phyloP scores from a whole-genome alignment of 139 green algal species.

The Tetradesmus lagerheimii region DNA sequence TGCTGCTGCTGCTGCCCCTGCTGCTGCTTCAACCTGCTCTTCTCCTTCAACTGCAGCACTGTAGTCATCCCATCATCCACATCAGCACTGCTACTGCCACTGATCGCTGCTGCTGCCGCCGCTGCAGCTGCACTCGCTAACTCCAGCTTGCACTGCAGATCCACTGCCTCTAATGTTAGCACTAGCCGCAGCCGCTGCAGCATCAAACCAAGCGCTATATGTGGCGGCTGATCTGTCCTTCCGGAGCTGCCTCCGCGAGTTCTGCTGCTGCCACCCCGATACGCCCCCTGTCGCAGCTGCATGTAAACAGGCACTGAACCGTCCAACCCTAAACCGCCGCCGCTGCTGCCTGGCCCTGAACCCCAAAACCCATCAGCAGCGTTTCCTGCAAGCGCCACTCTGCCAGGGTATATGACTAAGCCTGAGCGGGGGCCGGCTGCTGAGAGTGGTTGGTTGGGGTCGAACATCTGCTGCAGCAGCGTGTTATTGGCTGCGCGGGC shows the following conservation, averaged over 20 bases:
- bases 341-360: background rate
- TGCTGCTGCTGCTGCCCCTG: background rate
- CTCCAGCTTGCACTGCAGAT: background rate
- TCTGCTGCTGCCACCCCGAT: background rate
- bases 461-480: slow-evolving; percentile 66
- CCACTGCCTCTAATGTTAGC: slow-evolving; percentile 33
- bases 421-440: background rate
- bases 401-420: background rate
- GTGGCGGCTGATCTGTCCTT: background rate
- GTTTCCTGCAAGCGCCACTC: background rate
- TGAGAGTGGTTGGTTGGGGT: slow-evolving; percentile 1
- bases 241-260: background rate
- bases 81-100: background rate
- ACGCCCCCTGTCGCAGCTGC: background rate
- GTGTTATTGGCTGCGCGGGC: slow-evolving; percentile 54
- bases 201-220: background rate
- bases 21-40: background rate
- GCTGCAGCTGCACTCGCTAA: slow-evolving; percentile 27
- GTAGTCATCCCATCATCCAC: background rate
- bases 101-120: background rate
- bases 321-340: background rate
- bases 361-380: background rate
- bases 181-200: slow-evolving; percentile 42
- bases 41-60: background rate
- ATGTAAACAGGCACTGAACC: background rate